Percentiles rank a stretch among this genome's conserved stretches.
Evolutionary conservation across 257 asterid species (phyloP).

Genomic region (Paraleonurus japonicus): DNA sequence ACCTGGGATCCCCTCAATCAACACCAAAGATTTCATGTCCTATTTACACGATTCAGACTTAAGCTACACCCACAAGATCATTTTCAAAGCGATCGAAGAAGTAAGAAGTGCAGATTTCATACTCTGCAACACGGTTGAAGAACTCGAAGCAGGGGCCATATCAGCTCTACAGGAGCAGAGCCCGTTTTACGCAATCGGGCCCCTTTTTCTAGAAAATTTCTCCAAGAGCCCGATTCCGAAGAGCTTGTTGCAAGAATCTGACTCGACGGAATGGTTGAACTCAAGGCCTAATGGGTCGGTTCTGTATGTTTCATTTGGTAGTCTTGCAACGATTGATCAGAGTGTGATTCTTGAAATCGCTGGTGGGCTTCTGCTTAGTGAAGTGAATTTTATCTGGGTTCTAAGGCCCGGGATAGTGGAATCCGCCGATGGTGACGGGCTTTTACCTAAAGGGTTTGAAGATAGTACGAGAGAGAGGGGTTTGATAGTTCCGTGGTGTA

Average conservation of each 20-base stretch:
- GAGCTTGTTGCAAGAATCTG: conserved; percentile 50
- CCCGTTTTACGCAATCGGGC: conserved; percentile 56
- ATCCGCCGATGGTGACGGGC: conserved; percentile 1
- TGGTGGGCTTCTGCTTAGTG: conserved; percentile 45
- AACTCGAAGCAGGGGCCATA: conserved; percentile 44
- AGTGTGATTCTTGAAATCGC: conserved; percentile 46
- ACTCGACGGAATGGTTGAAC: conserved; percentile 52
- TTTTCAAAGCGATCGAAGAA: conserved; percentile 42
- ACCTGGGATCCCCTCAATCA: conserved; percentile 57
- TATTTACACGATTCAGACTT: conserved; percentile 40
- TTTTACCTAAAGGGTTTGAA: conserved; percentile 46
- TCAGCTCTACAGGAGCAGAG: conserved; percentile 40
- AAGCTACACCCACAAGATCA: conserved; percentile 25
- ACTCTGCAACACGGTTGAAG: conserved; percentile 56
- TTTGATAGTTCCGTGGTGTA: conserved; percentile 66
- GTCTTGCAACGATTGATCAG: conserved; percentile 43
- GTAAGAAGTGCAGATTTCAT: conserved; percentile 52
- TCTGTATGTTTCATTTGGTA: conserved; percentile 68
- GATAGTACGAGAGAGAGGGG: conserved; percentile 36
- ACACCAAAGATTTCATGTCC: conserved; percentile 55
- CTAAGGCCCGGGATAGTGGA: conserved; percentile 39
- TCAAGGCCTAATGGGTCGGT: conserved; percentile 46
- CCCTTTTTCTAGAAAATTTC: conserved; percentile 44
- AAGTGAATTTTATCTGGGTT: conserved; percentile 55
- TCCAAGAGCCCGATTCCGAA: conserved; percentile 19